phyloP scores from a whole-genome alignment of 306 rosid genomes.

The Calophaca sinica region DNA sequence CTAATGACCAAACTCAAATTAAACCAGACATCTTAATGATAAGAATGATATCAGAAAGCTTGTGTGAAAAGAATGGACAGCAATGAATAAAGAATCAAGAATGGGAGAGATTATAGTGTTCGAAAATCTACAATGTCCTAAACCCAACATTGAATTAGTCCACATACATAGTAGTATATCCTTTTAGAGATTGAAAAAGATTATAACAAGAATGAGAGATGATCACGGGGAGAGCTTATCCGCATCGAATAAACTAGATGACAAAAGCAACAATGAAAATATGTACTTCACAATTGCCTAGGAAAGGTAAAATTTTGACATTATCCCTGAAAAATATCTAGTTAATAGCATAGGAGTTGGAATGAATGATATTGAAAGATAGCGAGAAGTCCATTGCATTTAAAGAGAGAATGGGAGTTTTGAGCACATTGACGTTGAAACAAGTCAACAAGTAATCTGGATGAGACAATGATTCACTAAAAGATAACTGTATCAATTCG shows the following conservation, averaged over 20 bases:
- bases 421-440: slow-evolving; percentile 2
- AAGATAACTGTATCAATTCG: slow-evolving; percentile 4
- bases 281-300: background rate
- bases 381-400: background rate
- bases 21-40: slow-evolving; percentile 24
- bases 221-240: background rate
- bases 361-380: background rate
- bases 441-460: slow-evolving; percentile 24
- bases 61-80: slow-evolving; percentile 19
- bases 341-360: background rate
- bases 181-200: background rate
- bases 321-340: background rate
- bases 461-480: background rate
- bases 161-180: background rate
- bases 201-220: slow-evolving; percentile 16
- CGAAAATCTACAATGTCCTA: background rate
- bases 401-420: slow-evolving; percentile 1
- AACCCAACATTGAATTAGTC: slow-evolving; percentile 23
- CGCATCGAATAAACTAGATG: background rate
- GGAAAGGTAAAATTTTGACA: slow-evolving; percentile 1
- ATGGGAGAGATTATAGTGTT: background rate
- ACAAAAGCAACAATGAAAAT: background rate
- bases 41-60: slow-evolving; percentile 18
- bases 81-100: background rate
- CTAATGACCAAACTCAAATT: slow-evolving; percentile 25